Base-by-base conservation (phyloP, 1,139 yeast species). In the Geotrichum carabidarum region DNA sequence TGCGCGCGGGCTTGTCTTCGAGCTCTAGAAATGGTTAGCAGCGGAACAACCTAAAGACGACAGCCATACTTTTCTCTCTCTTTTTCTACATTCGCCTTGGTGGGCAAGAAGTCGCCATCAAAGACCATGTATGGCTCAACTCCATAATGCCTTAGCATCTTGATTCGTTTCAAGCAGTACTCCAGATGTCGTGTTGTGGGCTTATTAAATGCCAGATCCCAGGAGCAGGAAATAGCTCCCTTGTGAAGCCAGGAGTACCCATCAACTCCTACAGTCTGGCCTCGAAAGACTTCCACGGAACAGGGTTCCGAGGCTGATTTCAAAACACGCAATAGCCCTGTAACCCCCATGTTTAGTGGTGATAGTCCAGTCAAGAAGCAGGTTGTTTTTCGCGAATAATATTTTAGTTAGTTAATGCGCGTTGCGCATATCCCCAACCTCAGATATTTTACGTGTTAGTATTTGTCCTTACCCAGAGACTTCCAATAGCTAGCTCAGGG, bases 191-290 rank as follows among this genome's bases (percentile, higher is more conserved):
- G 79, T 6, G 78, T 74, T 0, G 98, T 89, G 0, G 91, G 90
- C 52, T 73, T 71, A 30, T 82, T 88, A 56, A 79, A 74, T 11
- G 91, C 90, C 49, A 94, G 74, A 53, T 93, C 96, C 68, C 81
- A 81, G 0, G 98, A 87, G 71, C 99, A 91, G 12, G 89, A 75
- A 48, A 85, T 78, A 3, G 88, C 82, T 2, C 95, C 91, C 58
- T 89, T 80, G 70, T 94, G 99, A 9, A 94, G 78, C 99, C 99
- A 94, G 1, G 97, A 93, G 66, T 90, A 94, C 0, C 96, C 93
- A 67, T 94, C 99, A 22, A 94, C 84, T 0, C 96, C 99, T 47
- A 94, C 73, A 0, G 89, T 83, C 64, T 83, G 78, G 1, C 96
- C 97, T 14, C 80, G 71, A 68, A 82, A 88, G 45, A 79, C 72